These are phyloP conservation scores for Erysiphe pulchra DNA, from an alignment of 2,329 filamentous ascomycete genomes.

Conservation along the genomic window DNA sequence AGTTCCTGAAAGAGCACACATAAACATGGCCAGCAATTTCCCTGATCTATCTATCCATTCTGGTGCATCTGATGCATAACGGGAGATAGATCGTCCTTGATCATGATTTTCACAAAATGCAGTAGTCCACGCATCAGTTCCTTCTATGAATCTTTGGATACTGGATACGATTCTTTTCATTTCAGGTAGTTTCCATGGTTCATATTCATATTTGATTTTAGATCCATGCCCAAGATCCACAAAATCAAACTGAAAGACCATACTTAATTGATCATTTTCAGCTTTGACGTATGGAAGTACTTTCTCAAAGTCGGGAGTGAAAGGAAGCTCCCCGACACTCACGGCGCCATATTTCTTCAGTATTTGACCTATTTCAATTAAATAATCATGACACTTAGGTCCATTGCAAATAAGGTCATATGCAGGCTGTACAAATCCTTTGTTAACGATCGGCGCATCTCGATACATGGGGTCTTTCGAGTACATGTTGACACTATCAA, in stretches of 20 bases:
- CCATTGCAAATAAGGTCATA: constrained; percentile 22
- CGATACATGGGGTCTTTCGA: constrained; percentile 33
- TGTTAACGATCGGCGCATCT: constrained; percentile 27
- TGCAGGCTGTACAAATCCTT: constrained; percentile 21
- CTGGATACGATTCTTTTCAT: constrained; percentile 22
- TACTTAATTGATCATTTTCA: constrained; percentile 26
- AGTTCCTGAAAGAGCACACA: constrained; percentile 25
- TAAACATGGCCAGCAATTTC: constrained; percentile 26
- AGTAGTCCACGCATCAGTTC: constrained; percentile 30
- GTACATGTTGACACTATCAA: constrained; percentile 49
- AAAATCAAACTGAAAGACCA: constrained; percentile 42
- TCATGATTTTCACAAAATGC: constrained; percentile 40
- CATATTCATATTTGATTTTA: constrained; percentile 24
- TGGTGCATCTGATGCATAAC: constrained; percentile 16
- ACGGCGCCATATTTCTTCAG: constrained; percentile 33
- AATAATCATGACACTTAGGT: constrained; percentile 38
- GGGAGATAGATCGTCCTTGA: constrained; percentile 27
- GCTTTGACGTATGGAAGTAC: constrained; percentile 27
- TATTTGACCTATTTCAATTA: constrained; percentile 34
- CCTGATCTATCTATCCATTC: constrained; percentile 11
- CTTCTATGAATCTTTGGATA: constrained; percentile 25
- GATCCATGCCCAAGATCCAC: constrained; percentile 29
- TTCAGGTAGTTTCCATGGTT: constrained; percentile 20
- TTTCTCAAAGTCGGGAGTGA: constrained; percentile 27
- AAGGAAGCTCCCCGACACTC: constrained; percentile 42